Percentiles rank a stretch among this genome's conserved stretches.
Conservation (phyloP, 1,284 basidiomycete species). For the Thecaphora frezii region DNA sequence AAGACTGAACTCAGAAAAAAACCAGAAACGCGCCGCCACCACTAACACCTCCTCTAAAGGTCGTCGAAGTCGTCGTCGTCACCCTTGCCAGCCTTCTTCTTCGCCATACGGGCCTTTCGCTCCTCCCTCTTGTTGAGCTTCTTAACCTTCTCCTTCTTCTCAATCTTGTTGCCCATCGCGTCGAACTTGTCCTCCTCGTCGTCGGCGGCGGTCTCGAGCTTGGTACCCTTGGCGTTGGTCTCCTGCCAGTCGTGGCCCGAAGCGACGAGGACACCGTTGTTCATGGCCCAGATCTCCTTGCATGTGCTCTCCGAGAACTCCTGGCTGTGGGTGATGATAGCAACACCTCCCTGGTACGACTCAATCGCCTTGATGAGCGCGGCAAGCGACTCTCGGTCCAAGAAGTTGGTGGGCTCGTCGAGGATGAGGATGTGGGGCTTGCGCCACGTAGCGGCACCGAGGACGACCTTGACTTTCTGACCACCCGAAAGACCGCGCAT, state of each 20-base stretch:
- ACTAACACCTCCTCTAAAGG: constrained; percentile 16
- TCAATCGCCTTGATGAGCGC: constrained; percentile 58
- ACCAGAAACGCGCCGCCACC: too few relatives aligned
- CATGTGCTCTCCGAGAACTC: constrained; percentile 58
- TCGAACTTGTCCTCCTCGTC: constrained; percentile 49
- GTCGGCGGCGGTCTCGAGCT: constrained; percentile 51
- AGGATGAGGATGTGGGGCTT: constrained; percentile 58
- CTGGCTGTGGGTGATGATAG: constrained; percentile 57
- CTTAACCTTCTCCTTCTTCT: constrained; percentile 41
- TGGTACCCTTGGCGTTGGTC: constrained; percentile 67
- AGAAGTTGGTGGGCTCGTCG: constrained; percentile 59
- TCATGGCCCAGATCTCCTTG: constrained; percentile 57
- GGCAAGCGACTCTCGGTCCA: constrained; percentile 59
- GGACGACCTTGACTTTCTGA: constrained; percentile 60
- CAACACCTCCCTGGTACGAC: constrained; percentile 57
- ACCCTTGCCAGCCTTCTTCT: constrained; percentile 45
- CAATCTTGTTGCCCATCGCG: constrained; percentile 53
- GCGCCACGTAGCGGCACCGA: constrained; percentile 58
- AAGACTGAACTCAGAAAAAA: too few relatives aligned
- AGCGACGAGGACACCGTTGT: constrained; percentile 47
- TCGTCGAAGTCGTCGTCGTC: constrained; percentile 42
- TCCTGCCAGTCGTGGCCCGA: constrained; percentile 80
- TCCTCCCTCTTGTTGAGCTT: constrained; percentile 48
- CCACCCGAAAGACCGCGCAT: constrained; percentile 60
- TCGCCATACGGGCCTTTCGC: constrained; percentile 42